These are phyloP conservation scores for Solanum boliviense DNA, from an alignment of 257 asterid genomes.

Conservation along the genomic window DNA sequence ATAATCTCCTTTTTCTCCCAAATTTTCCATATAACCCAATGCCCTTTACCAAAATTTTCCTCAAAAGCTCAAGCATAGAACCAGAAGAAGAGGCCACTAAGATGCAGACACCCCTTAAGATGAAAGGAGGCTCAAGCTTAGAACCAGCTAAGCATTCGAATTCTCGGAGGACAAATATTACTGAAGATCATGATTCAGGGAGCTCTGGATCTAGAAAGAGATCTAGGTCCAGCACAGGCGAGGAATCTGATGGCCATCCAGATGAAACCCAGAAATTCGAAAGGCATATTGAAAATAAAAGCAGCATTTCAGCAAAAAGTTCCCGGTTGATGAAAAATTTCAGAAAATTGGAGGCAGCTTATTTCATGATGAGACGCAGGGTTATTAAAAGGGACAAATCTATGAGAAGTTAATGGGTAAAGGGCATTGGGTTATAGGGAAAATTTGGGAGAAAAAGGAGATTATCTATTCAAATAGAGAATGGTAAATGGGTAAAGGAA, in stretches of 20 bases:
- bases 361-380: conserved; percentile 56
- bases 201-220: conserved; percentile 68
- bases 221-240: conserved; percentile 35
- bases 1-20: no score
- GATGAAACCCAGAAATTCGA: conserved; percentile 22
- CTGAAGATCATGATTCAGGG: conserved; percentile 44
- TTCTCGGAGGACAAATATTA: conserved; percentile 17
- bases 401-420: neutral
- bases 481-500: no score
- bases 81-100: conserved; percentile 48
- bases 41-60: no score
- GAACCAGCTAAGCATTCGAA: conserved; percentile 26
- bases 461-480: no score
- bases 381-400: conserved; percentile 25
- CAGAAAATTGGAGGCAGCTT: conserved; percentile 76
- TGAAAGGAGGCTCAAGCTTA: conserved; percentile 36
- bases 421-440: no score
- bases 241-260: conserved; percentile 23
- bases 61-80: conserved; percentile 20
- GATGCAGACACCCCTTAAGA: conserved; percentile 45
- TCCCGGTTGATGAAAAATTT: conserved; percentile 80
- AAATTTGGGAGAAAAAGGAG: no score
- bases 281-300: conserved; percentile 25
- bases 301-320: conserved; percentile 34
- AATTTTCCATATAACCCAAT: no score